These are phyloP conservation scores for Komagataella pseudopastoris DNA, from an alignment of 805 yeast genomes.

Conservation along the genomic window DNA sequence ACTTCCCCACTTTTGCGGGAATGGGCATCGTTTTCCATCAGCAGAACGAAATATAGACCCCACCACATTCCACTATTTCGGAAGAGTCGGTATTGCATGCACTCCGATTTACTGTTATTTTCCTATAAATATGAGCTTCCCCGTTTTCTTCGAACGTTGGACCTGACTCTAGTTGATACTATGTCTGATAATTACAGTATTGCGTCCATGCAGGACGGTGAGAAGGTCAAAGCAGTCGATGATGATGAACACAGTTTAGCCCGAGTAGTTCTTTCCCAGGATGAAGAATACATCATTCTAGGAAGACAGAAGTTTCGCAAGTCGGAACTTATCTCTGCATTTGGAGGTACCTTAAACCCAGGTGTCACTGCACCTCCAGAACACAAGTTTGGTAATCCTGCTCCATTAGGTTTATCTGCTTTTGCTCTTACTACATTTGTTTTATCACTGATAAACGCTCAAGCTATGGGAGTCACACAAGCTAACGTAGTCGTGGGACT, in stretches of 20 bases:
- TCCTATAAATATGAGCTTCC: not conserved
- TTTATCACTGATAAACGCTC: slow-evolving; percentile 46
- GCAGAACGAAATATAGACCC: not conserved
- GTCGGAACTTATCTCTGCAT: slow-evolving; percentile 47
- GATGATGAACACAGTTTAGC: not conserved
- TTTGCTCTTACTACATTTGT: slow-evolving; percentile 61
- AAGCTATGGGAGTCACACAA: slow-evolving; percentile 53
- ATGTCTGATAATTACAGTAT: not conserved
- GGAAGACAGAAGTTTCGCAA: slow-evolving; percentile 61
- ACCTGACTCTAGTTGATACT: not conserved
- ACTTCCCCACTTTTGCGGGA: not conserved
- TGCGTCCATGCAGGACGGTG: not conserved
- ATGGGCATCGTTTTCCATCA: not conserved
- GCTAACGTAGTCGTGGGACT: slow-evolving; percentile 50
- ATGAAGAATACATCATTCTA: slow-evolving; percentile 52
- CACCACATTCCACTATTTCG: not conserved
- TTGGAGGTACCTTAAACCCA: slow-evolving; percentile 77
- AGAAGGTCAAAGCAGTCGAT: not conserved
- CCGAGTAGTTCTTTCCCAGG: slow-evolving; percentile 9
- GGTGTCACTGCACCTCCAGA: slow-evolving; percentile 46
- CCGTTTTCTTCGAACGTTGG: not conserved
- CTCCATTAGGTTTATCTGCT: slow-evolving; percentile 61
- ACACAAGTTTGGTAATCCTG: slow-evolving; percentile 59
- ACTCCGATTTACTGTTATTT: not conserved
- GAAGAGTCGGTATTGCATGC: not conserved